phyloP scores from a whole-genome alignment of 495 filamentous ascomycete species.

The Penicillium steckii region DNA sequence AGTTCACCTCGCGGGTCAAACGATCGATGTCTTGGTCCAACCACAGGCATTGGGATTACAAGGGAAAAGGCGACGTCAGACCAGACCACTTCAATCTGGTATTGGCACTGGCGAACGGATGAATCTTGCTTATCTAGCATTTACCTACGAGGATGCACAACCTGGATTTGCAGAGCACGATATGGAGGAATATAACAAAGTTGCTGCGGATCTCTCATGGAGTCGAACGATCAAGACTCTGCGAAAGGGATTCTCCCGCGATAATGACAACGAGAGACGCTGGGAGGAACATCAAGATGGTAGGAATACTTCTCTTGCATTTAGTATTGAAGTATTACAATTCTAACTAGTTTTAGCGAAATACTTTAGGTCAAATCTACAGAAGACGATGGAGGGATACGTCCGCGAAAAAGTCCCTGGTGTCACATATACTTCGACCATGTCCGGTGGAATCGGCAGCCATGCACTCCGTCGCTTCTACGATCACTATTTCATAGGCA shows the following conservation, averaged over 20 bases:
- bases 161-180: slow-evolving; percentile 60
- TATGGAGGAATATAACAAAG: slow-evolving; percentile 49
- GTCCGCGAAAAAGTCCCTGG: slow-evolving; percentile 47
- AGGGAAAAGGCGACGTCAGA: slow-evolving; percentile 52
- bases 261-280: slow-evolving; percentile 57
- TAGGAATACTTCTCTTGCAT: slow-evolving; percentile 13
- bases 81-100: slow-evolving; percentile 49
- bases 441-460: slow-evolving; percentile 74
- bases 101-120: slow-evolving; percentile 52
- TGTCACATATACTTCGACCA: slow-evolving; percentile 55
- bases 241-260: slow-evolving; percentile 56
- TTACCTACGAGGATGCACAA: slow-evolving; percentile 45
- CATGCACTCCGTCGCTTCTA: slow-evolving; percentile 71
- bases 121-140: slow-evolving; percentile 39
- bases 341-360: too few species aligned
- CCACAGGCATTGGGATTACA: slow-evolving; percentile 63
- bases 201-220: slow-evolving; percentile 54
- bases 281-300: slow-evolving; percentile 61
- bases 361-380: slow-evolving; percentile 44
- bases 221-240: slow-evolving; percentile 50
- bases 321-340: too few species aligned
- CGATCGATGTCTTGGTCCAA: slow-evolving; percentile 41
- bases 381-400: slow-evolving; percentile 54
- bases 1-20: slow-evolving; percentile 54
- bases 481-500: slow-evolving; percentile 67